These are phyloP conservation scores for Dipteronia sinensis DNA, from an alignment of 345 rosid species.

Conservation along the genomic window DNA sequence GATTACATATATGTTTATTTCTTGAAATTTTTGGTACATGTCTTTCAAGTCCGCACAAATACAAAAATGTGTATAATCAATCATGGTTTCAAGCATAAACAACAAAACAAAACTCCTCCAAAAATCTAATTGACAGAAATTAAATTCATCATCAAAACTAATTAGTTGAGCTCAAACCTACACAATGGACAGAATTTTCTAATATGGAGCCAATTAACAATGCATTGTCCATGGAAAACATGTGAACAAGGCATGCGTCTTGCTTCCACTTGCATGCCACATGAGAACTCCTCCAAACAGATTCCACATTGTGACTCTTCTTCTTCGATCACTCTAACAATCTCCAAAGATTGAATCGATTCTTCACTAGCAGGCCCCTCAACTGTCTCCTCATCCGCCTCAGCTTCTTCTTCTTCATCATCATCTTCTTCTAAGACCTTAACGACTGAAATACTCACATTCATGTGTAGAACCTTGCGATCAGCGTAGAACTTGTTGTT, in stretches of 20 bases:
- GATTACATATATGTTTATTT: too few species aligned
- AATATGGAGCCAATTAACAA: neutral
- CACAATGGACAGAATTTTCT: neutral
- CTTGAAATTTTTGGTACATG: too few species aligned
- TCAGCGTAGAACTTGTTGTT: neutral
- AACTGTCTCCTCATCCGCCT: neutral
- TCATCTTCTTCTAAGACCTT: neutral
- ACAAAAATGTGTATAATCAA: too few species aligned
- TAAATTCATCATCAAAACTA: too few species aligned
- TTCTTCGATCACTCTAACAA: neutral
- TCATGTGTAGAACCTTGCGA: neutral
- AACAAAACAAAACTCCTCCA: too few species aligned
- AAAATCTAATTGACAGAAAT: too few species aligned
- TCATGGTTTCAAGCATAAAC: too few species aligned
- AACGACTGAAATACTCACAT: neutral
- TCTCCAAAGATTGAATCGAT: neutral
- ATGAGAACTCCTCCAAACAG: neutral
- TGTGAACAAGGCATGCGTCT: neutral
- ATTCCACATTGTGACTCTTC: neutral
- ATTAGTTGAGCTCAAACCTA: neutral
- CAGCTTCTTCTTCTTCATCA: neutral
- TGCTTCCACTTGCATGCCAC: neutral
- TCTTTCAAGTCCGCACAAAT: too few species aligned
- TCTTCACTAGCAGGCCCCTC: neutral
- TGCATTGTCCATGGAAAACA: neutral